Evolutionary conservation across 805 yeast species (phyloP).

Genomic region (Candida nitratophila): DNA sequence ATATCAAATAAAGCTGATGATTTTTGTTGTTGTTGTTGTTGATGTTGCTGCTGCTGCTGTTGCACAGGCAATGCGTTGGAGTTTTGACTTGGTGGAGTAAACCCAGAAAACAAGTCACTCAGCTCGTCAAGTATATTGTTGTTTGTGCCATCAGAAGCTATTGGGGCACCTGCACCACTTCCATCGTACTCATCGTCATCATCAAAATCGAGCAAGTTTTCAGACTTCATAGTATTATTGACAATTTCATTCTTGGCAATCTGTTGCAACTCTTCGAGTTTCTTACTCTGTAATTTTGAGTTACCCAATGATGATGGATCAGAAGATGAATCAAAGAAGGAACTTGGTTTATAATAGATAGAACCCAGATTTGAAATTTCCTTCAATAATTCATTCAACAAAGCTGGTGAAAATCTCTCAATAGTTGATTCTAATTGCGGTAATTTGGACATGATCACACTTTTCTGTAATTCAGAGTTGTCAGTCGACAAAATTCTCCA

Average conservation of each 20-base stretch:
- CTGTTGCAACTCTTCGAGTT: conserved; percentile 70
- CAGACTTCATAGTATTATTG: conserved; percentile 52
- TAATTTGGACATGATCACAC: conserved; percentile 51
- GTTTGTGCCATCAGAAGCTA: conserved; percentile 8
- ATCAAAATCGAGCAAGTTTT: conserved; percentile 80
- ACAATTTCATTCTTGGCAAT: conserved; percentile 73
- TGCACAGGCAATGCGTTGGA: background rate
- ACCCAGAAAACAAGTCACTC: conserved; percentile 55
- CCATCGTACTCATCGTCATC: conserved; percentile 30
- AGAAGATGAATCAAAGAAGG: conserved; percentile 42
- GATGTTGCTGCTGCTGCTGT: background rate
- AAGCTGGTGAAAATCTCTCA: conserved; percentile 59
- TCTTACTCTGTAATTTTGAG: conserved; percentile 35
- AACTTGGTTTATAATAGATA: conserved; percentile 80
- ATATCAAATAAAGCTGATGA: conserved; percentile 1
- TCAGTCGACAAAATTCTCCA: conserved; percentile 65
- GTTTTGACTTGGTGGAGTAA: conserved; percentile 19
- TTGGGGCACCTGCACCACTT: background rate
- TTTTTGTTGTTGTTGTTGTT: background rate
- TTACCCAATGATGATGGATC: conserved; percentile 13
- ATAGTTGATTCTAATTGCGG: conserved; percentile 72
- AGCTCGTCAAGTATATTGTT: conserved; percentile 58
- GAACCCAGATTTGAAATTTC: conserved; percentile 84
- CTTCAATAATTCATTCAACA: conserved; percentile 59
- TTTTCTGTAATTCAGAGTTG: conserved; percentile 35